A percentile compares a stretch with the other conserved stretches of the same genome.
phyloP scores from a whole-genome alignment of 306 rosid species.

The Medicago ruthenica region DNA sequence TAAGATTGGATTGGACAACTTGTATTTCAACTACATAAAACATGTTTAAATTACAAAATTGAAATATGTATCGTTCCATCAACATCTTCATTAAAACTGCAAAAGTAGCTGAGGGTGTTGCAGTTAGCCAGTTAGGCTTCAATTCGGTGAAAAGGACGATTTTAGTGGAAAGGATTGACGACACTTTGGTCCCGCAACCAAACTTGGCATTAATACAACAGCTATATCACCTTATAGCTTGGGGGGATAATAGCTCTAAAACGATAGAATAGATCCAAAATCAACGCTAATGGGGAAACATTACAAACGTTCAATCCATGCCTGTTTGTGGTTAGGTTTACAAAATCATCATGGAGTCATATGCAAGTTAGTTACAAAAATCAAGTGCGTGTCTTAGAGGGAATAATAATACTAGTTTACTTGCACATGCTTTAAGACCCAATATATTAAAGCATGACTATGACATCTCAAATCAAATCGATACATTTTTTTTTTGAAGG shows the following conservation, averaged over 20 bases:
- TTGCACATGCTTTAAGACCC: conserved; percentile 32
- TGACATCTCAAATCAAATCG: conserved; percentile 28
- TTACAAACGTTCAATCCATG: conserved; percentile 27
- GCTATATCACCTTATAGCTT: conserved; percentile 22
- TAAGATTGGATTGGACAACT: background rate
- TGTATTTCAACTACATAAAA: background rate
- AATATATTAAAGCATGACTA: conserved; percentile 9
- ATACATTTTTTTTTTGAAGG: no score
- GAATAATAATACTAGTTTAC: conserved; percentile 10
- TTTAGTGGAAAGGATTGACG: conserved; percentile 39
- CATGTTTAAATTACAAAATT: background rate
- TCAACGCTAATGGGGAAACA: conserved; percentile 28
- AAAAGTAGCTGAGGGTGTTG: conserved; percentile 26
- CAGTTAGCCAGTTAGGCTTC: conserved; percentile 34
- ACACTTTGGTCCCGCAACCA: conserved; percentile 34
- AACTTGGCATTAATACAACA: conserved; percentile 29
- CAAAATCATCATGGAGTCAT: conserved; percentile 40
- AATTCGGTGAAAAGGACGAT: conserved; percentile 40
- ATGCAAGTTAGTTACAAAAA: background rate
- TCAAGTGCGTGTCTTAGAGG: conserved; percentile 34
- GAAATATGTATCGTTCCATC: background rate
- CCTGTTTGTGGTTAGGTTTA: conserved; percentile 25
- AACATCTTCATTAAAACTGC: conserved; percentile 20
- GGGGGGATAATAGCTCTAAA: conserved; percentile 27
- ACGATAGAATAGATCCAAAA: conserved; percentile 41